A percentile compares a stretch with the other conserved stretches of the same genome.
phyloP scores from a whole-genome alignment of 768 basidiomycete species.

The Boletus edulis region DNA sequence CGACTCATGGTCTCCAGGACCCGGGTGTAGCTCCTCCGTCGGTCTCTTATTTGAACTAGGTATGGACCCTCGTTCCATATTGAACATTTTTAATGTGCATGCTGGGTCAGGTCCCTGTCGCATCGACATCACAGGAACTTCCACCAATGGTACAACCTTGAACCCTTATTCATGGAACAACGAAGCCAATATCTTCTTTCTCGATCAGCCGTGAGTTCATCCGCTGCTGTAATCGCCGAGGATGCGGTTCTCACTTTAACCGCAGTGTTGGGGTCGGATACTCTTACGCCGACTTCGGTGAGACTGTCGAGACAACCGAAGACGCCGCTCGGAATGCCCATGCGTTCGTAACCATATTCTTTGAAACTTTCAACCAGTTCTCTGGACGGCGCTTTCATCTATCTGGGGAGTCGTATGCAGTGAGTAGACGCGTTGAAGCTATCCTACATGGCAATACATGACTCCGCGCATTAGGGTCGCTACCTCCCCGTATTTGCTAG shows the following conservation, averaged over 20 bases:
- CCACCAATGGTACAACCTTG: constrained; percentile 59
- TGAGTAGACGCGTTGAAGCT: constrained; percentile 31
- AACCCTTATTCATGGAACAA: constrained; percentile 67
- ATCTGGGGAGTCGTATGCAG: constrained; percentile 73
- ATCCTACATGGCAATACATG: background rate
- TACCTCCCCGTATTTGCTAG: constrained; percentile 76
- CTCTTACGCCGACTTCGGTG: constrained; percentile 67
- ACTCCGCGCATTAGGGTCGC: constrained; percentile 48
- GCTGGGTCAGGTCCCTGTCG: constrained; percentile 49
- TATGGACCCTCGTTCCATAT: constrained; percentile 10
- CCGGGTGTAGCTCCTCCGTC: constrained; percentile 52
- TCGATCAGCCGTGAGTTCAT: constrained; percentile 55
- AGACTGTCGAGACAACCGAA: constrained; percentile 72
- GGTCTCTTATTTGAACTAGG: constrained; percentile 63
- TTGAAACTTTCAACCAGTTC: constrained; percentile 75
- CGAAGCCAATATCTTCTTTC: constrained; percentile 68
- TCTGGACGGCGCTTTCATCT: constrained; percentile 66
- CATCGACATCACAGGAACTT: constrained; percentile 56
- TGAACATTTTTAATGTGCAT: constrained; percentile 27
- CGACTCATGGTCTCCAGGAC: constrained; percentile 38
- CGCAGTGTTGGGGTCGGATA: constrained; percentile 66
- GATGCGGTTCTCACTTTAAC: background rate
- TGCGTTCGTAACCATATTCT: constrained; percentile 76
- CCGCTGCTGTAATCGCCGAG: background rate
- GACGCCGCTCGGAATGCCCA: constrained; percentile 75